These are phyloP conservation scores for Clausena lansium DNA, from an alignment of 345 rosid species.

Conservation along the genomic window DNA sequence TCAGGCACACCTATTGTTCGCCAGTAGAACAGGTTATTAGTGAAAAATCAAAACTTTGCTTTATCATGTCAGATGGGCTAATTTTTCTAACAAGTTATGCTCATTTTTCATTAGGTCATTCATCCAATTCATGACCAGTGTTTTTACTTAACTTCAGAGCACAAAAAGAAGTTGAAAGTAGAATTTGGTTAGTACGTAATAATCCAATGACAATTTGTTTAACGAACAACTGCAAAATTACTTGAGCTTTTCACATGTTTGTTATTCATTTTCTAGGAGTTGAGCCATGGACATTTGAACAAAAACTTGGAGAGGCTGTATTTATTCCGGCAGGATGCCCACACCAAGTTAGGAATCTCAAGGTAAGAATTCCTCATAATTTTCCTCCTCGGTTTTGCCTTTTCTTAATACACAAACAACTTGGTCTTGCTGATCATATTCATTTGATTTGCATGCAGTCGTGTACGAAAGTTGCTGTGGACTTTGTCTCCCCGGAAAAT, in stretches of 20 bases:
- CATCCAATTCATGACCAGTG: slow-evolving; percentile 90
- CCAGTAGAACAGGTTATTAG: slow-evolving; percentile 60
- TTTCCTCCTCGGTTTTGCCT: neutral
- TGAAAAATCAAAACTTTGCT: neutral
- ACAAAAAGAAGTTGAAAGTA: slow-evolving; percentile 69
- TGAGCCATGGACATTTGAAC: slow-evolving; percentile 94
- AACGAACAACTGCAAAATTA: neutral
- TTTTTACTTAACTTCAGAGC: slow-evolving; percentile 65
- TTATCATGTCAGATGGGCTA: neutral
- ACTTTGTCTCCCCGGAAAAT: slow-evolving; percentile 92
- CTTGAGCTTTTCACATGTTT: neutral
- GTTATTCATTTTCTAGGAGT: slow-evolving; percentile 41
- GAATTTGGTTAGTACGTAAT: slow-evolving; percentile 58
- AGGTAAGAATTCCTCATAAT: slow-evolving; percentile 38
- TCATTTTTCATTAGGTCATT: slow-evolving; percentile 39
- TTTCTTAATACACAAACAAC: neutral
- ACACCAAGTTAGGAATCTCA: slow-evolving; percentile 94
- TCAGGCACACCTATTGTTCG: slow-evolving; percentile 68
- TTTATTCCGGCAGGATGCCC: slow-evolving; percentile 98
- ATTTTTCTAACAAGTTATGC: slow-evolving; percentile 1
- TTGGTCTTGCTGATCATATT: neutral
- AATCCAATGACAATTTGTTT: neutral
- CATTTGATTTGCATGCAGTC: slow-evolving; percentile 39
- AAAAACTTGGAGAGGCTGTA: slow-evolving; percentile 81
- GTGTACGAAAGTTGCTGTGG: slow-evolving; percentile 89